Evolutionary conservation across 2,329 filamentous ascomycete genomes (phyloP).

Genomic region (Spiromastix sp.): DNA sequence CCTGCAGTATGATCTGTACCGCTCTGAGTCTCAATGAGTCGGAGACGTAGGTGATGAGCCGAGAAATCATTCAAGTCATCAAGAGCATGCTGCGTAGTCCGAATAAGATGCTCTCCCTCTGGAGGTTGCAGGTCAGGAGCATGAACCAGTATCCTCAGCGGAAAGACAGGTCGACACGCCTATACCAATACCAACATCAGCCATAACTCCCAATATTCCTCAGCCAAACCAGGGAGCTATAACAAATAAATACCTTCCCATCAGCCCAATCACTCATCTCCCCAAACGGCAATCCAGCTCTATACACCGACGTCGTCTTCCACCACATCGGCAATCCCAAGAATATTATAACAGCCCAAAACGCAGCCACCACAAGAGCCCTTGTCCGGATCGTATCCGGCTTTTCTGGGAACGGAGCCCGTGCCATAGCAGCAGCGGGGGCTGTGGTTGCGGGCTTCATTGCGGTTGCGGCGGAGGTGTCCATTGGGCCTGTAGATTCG

Average conservation of each 20-base stretch:
- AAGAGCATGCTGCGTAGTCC: conserved; percentile 72
- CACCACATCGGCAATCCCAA: conserved; percentile 93
- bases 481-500: neutral
- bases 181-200: conserved; percentile 28
- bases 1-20: conserved; percentile 6
- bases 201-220: conserved; percentile 4
- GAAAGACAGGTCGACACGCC: conserved; percentile 82
- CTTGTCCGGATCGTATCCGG: conserved; percentile 58
- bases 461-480: conserved; percentile 2
- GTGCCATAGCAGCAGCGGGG: conserved; percentile 1
- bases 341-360: conserved; percentile 77
- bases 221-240: no score
- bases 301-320: conserved; percentile 85
- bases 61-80: conserved; percentile 82
- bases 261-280: conserved; percentile 89
- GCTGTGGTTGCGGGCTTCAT: conserved; percentile 1
- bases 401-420: conserved; percentile 65
- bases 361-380: conserved; percentile 67
- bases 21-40: conserved; percentile 40
- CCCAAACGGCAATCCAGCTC: conserved; percentile 70
- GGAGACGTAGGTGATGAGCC: conserved; percentile 68
- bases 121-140: conserved; percentile 53
- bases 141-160: conserved; percentile 69
- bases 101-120: conserved; percentile 64
- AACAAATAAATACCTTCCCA: conserved; percentile 57